These are phyloP conservation scores for Podospora pseudoanserina DNA, from an alignment of 495 filamentous ascomycete genomes.

Conservation along the genomic window DNA sequence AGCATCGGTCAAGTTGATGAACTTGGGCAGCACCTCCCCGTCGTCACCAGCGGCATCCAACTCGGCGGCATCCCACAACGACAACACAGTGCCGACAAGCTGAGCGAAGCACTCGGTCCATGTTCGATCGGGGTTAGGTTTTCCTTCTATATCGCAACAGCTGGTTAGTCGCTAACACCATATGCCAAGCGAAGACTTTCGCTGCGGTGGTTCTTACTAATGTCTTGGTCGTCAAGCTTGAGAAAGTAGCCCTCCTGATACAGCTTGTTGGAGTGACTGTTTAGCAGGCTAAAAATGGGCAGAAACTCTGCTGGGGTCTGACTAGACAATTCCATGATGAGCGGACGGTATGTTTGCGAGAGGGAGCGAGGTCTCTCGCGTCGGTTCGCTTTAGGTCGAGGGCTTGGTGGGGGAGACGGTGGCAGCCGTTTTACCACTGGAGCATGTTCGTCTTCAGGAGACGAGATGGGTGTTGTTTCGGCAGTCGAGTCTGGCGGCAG, in stretches of 20 bases:
- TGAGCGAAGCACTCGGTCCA: constrained; percentile 99
- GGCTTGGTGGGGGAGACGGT: constrained; percentile 20
- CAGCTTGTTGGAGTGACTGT: constrained; percentile 92
- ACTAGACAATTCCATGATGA: constrained; percentile 73
- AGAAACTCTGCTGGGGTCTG: constrained; percentile 90
- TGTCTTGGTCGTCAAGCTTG: constrained; percentile 90
- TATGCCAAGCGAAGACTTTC: neutral
- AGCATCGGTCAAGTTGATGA: constrained; percentile 95
- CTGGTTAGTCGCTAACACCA: neutral
- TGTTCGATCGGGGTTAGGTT: constrained; percentile 75
- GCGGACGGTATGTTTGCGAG: constrained; percentile 81
- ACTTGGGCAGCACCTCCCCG: constrained; percentile 85
- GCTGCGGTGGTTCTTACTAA: constrained; percentile 55
- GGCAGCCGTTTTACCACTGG: constrained; percentile 28
- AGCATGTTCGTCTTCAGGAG: constrained; percentile 36
- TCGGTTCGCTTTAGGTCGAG: constrained; percentile 16
- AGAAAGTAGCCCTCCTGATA: constrained; percentile 98
- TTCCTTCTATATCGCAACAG: constrained; percentile 60
- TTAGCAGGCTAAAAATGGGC: constrained; percentile 90
- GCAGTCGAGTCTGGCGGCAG: constrained; percentile 28
- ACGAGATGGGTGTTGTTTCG: constrained; percentile 11
- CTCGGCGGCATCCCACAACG: constrained; percentile 92
- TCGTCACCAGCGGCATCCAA: constrained; percentile 82
- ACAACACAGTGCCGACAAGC: constrained; percentile 89
- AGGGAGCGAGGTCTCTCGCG: constrained; percentile 53